Percentiles rank a stretch among this genome's conserved stretches.
These are phyloP conservation scores for Theobroma cacao DNA, from an alignment of 345 rosid genomes.

Conservation along the genomic window DNA sequence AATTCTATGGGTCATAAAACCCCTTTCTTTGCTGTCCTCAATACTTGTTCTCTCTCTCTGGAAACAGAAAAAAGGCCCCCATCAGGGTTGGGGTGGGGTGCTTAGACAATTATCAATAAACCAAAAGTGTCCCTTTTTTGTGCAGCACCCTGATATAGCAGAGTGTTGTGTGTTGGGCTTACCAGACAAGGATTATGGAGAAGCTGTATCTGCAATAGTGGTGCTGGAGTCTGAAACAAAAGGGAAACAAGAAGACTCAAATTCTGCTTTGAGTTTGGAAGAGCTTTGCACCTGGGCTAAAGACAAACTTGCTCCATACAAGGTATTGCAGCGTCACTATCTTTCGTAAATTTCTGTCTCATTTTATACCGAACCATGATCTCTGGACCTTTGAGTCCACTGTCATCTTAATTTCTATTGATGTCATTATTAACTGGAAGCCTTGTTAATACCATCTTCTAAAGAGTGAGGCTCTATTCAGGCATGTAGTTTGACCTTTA, in stretches of 20 bases:
- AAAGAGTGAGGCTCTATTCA: background rate
- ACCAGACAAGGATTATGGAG: slow-evolving; percentile 86
- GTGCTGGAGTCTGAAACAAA: slow-evolving; percentile 53
- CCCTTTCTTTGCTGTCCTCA: background rate
- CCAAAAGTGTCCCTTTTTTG: background rate
- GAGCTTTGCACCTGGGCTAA: slow-evolving; percentile 83
- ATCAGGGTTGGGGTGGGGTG: too few species aligned
- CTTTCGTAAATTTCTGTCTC: background rate
- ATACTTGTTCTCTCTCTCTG: background rate
- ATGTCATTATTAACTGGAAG: background rate
- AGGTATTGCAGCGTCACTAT: slow-evolving; percentile 44
- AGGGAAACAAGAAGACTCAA: slow-evolving; percentile 44
- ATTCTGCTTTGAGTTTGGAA: slow-evolving; percentile 64
- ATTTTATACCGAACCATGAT: background rate
- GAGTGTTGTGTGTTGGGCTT: slow-evolving; percentile 95
- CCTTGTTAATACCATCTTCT: background rate
- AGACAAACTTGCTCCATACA: slow-evolving; percentile 97
- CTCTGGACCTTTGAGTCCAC: background rate
- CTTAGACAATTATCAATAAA: background rate
- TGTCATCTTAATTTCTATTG: background rate
- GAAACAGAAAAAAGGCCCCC: background rate
- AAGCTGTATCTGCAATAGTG: slow-evolving; percentile 69
- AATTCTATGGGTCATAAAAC: background rate
- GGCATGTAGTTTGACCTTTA: background rate
- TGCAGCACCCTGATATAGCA: slow-evolving; percentile 76